Conservation (phyloP, 805 yeast species). For the Clavispora santaluciae region DNA sequence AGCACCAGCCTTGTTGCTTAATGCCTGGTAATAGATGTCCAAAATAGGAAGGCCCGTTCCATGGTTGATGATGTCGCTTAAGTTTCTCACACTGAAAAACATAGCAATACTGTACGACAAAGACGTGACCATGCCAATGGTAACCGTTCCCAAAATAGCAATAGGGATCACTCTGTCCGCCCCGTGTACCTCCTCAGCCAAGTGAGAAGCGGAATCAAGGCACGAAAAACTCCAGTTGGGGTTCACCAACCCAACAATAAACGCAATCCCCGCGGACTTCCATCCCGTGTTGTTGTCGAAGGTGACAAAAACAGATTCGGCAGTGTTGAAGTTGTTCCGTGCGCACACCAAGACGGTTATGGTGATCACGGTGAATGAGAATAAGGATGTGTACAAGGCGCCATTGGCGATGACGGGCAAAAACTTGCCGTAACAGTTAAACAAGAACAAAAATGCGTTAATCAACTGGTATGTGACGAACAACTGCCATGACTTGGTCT, state of each 20-base stretch:
- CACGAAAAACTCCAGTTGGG: slow-evolving; percentile 31
- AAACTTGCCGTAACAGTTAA: slow-evolving; percentile 34
- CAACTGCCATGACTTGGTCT: slow-evolving; percentile 30
- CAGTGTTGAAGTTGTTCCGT: slow-evolving; percentile 27
- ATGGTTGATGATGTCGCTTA: slow-evolving; percentile 23
- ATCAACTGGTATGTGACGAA: slow-evolving; percentile 34
- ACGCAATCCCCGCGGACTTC: slow-evolving; percentile 16
- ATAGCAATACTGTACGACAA: slow-evolving; percentile 37
- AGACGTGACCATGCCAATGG: slow-evolving; percentile 36
- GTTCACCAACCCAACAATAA: slow-evolving; percentile 19
- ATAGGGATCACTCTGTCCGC: slow-evolving; percentile 38
- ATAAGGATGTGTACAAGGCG: slow-evolving; percentile 31
- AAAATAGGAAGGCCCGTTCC: slow-evolving; percentile 37
- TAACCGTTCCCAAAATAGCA: slow-evolving; percentile 36
- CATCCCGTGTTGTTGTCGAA: slow-evolving; percentile 24
- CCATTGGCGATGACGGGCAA: slow-evolving; percentile 32
- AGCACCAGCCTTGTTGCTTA: slow-evolving; percentile 31
- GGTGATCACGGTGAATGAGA: slow-evolving; percentile 31
- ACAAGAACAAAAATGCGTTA: slow-evolving; percentile 27
- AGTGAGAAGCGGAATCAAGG: slow-evolving; percentile 38
- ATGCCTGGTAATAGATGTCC: slow-evolving; percentile 38
- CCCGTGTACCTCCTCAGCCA: slow-evolving; percentile 36
- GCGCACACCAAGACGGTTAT: slow-evolving; percentile 37
- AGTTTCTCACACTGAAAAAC: slow-evolving; percentile 35
- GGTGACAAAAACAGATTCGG: slow-evolving; percentile 25